Evolutionary conservation across 2,329 filamentous ascomycete species (phyloP).

Genomic region (Hypoxylon sp.): DNA sequence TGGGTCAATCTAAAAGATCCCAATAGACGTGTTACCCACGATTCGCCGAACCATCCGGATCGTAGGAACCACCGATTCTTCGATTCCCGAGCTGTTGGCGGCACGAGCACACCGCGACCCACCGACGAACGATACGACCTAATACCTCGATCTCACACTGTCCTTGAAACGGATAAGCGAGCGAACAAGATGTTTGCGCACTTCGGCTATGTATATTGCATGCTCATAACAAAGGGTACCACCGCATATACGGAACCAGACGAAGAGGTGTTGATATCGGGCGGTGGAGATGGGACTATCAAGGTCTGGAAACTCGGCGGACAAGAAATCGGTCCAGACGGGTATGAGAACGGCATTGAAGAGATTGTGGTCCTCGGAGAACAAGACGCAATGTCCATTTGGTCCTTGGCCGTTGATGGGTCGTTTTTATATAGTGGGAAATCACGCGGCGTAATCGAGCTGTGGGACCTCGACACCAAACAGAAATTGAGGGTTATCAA

Average conservation of each 20-base stretch:
- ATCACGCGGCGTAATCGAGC: constrained; percentile 87
- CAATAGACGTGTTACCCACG: constrained; percentile 70
- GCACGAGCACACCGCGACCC: constrained; percentile 81
- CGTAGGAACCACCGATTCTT: constrained; percentile 90
- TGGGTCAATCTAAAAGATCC: constrained; percentile 85
- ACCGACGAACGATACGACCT: constrained; percentile 71
- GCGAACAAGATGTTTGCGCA: constrained; percentile 92
- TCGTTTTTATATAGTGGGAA: constrained; percentile 95
- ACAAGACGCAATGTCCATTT: constrained; percentile 74
- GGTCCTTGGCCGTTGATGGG: constrained; percentile 88
- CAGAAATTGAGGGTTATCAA: constrained; percentile 91
- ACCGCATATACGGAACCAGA: constrained; percentile 77
- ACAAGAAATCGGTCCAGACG: constrained; percentile 63
- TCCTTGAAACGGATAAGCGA: constrained; percentile 84
- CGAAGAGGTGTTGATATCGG: constrained; percentile 88
- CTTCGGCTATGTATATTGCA: constrained; percentile 96
- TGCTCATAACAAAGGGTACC: constrained; percentile 84
- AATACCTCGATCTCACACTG: constrained; percentile 68
- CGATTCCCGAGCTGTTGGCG: constrained; percentile 89
- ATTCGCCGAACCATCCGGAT: constrained; percentile 79
- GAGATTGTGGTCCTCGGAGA: constrained; percentile 77
- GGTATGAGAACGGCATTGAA: constrained; percentile 73
- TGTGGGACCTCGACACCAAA: constrained; percentile 96
- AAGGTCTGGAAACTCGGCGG: constrained; percentile 86
- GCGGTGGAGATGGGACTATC: constrained; percentile 93